Conservation (phyloP, 257 asterid genomes). For the Voacanga thouarsii region DNA sequence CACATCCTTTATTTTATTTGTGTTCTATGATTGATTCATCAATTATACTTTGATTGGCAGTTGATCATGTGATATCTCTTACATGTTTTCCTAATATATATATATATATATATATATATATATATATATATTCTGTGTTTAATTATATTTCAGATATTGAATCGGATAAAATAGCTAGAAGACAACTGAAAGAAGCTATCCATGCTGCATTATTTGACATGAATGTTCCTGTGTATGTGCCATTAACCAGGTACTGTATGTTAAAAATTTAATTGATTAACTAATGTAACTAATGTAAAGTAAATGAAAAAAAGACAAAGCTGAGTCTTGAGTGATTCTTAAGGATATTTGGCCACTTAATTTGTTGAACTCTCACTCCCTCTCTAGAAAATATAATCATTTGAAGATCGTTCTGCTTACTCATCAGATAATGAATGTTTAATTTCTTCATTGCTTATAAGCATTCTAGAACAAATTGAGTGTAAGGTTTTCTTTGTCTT, state of each 20-base stretch:
- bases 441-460: not conserved
- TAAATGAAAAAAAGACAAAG: too few species aligned
- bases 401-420: not conserved
- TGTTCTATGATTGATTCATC: too few species aligned
- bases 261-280: too few species aligned
- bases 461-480: not conserved
- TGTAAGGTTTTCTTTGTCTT: not conserved
- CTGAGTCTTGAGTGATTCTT: too few species aligned
- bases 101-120: too few species aligned
- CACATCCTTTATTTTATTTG: too few species aligned
- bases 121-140: too few species aligned
- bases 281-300: too few species aligned
- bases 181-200: conserved; percentile 73
- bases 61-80: too few species aligned
- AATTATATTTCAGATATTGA: conserved; percentile 54
- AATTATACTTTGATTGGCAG: too few species aligned
- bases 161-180: conserved; percentile 71
- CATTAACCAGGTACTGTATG: conserved; percentile 97
- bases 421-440: not conserved
- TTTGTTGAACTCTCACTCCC: not conserved
- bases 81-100: conserved; percentile 4
- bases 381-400: not conserved
- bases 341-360: too few species aligned
- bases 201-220: conserved; percentile 82
- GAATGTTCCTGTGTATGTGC: conserved; percentile 97